A percentile compares a stretch with the other conserved stretches of the same genome.
These are phyloP conservation scores for Pseudopyricularia javanii DNA, from an alignment of 2,329 filamentous ascomycete species.

Conservation along the genomic window DNA sequence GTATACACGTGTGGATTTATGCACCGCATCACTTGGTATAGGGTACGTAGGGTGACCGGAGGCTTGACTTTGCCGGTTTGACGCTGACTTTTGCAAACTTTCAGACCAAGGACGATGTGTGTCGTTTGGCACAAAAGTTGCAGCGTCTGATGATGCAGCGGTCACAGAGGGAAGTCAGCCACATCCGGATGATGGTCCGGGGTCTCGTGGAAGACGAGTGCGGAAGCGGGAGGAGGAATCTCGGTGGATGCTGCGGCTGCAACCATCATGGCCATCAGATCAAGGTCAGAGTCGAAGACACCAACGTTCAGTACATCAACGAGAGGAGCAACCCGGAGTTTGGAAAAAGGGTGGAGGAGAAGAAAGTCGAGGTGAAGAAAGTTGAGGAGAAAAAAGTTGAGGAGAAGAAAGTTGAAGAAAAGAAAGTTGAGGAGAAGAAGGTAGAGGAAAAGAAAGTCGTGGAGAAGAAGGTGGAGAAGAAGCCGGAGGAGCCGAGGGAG, in stretches of 20 bases:
- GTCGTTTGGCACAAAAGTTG: slow-evolving; percentile 7
- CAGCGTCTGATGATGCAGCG: slow-evolving; percentile 8
- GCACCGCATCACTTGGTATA: slow-evolving; percentile 10
- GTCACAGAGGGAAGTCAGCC: slow-evolving; percentile 9
- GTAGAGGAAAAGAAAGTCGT: not conserved
- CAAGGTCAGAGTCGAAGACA: not conserved
- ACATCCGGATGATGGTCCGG: slow-evolving; percentile 8
- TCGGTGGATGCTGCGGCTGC: not conserved
- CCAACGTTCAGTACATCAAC: not conserved
- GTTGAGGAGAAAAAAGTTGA: not conserved
- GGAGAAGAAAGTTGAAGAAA: too few species aligned
- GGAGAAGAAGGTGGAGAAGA: not conserved
- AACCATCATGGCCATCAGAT: not conserved
- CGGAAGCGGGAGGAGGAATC: not conserved
- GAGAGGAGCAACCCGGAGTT: not conserved
- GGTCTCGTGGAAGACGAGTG: slow-evolving; percentile 3
- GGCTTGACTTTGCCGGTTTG: too few species aligned
- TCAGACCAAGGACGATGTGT: slow-evolving; percentile 6
- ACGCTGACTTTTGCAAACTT: too few species aligned
- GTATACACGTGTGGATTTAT: slow-evolving; percentile 8
- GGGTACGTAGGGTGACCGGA: not conserved
- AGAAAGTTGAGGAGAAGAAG: not conserved
- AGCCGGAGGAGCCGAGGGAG: not conserved
- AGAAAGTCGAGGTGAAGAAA: not conserved
- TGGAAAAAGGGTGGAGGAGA: not conserved